Conservation (phyloP, 140 eudicot species). For the Stevia rebaudiana region DNA sequence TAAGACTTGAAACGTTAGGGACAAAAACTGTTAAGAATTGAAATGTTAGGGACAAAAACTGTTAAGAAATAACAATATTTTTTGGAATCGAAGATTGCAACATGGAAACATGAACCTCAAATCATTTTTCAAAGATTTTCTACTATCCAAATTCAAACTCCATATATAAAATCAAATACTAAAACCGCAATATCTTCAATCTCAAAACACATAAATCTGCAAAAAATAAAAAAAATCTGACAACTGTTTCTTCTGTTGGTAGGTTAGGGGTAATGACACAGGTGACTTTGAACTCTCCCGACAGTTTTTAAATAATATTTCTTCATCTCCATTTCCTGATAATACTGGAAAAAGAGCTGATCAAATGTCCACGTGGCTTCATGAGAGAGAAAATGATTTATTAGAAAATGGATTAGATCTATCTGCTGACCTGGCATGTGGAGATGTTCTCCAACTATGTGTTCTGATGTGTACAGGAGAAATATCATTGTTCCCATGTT, state of each 20-base stretch:
- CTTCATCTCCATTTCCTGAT: slow-evolving; percentile 56
- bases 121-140: neutral
- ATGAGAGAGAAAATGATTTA: slow-evolving; percentile 53
- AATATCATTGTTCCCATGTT: slow-evolving; percentile 47
- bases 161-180: neutral
- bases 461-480: slow-evolving; percentile 65
- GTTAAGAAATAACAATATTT: neutral
- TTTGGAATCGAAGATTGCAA: neutral
- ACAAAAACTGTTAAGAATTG: too few species aligned
- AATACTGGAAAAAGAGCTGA: slow-evolving; percentile 72
- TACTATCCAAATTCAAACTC: neutral
- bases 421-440: slow-evolving; percentile 69
- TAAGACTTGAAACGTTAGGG: too few species aligned
- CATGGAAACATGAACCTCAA: neutral
- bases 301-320: slow-evolving; percentile 48
- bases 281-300: slow-evolving; percentile 68
- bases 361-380: slow-evolving; percentile 66
- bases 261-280: slow-evolving; percentile 64
- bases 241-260: slow-evolving; percentile 22
- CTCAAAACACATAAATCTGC: neutral
- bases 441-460: slow-evolving; percentile 63
- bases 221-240: neutral
- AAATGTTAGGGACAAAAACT: too few species aligned
- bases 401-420: slow-evolving; percentile 54
- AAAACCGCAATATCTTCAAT: neutral